Percentiles rank a stretch among this genome's conserved stretches.
Evolutionary conservation across 2,329 filamentous ascomycete genomes (phyloP).

Genomic region (Allantophomopsis lycopodina): DNA sequence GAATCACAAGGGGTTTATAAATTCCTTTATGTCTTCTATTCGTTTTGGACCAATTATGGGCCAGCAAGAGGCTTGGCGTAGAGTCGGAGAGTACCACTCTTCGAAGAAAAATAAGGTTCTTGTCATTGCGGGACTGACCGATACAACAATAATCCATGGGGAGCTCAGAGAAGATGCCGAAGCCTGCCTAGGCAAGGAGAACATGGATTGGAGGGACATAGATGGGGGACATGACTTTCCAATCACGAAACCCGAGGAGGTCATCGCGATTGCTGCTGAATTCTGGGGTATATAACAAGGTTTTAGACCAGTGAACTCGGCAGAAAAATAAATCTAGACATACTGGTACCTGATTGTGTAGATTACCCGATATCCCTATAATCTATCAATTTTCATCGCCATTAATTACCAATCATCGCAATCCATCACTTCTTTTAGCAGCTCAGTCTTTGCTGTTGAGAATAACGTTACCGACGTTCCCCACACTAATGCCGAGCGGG

Average conservation of each 20-base stretch:
- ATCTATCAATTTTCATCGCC: too few species aligned
- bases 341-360: too few species aligned
- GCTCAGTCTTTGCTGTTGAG: too few species aligned
- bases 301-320: too few species aligned
- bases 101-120: constrained; percentile 35
- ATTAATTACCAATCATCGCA: too few species aligned
- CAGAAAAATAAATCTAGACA: too few species aligned
- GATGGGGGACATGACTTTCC: constrained; percentile 47
- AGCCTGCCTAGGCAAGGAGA: constrained; percentile 17
- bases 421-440: too few species aligned
- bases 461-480: too few species aligned
- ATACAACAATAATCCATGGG: constrained; percentile 32
- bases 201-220: constrained; percentile 35
- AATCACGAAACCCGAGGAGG: constrained; percentile 34
- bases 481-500: too few species aligned
- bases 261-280: constrained; percentile 30
- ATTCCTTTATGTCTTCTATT: constrained; percentile 44
- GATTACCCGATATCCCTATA: too few species aligned
- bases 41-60: constrained; percentile 36
- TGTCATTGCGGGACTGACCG: constrained; percentile 28
- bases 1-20: constrained; percentile 42
- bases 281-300: constrained; percentile 24
- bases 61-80: constrained; percentile 35
- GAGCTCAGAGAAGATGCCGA: constrained; percentile 18
- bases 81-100: constrained; percentile 19